These are phyloP conservation scores for Euphorbia peplus DNA, from an alignment of 345 rosid species.

Conservation along the genomic window DNA sequence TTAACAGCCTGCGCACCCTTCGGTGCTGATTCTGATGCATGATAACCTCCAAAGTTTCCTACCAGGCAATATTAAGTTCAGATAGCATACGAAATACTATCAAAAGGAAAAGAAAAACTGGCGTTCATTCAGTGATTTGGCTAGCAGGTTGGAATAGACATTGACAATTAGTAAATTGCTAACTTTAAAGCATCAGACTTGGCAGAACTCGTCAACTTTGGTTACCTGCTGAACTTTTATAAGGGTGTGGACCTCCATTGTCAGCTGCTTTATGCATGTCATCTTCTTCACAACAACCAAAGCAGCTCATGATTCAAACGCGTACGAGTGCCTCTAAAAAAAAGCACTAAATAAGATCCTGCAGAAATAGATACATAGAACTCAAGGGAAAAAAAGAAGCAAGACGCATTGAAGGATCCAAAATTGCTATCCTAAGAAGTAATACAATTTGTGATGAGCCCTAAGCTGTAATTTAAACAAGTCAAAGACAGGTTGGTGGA, in stretches of 20 bases:
- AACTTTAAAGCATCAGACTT: not conserved
- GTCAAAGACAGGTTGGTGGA: not conserved
- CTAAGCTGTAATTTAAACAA: not conserved
- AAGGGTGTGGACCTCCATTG: slow-evolving; percentile 51
- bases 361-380: not conserved
- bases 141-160: not conserved
- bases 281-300: slow-evolving; percentile 76
- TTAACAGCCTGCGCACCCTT: slow-evolving; percentile 53
- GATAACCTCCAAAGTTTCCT: slow-evolving; percentile 48
- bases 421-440: not conserved
- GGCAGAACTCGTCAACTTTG: not conserved
- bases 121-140: not conserved
- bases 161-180: not conserved
- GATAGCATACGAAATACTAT: not conserved
- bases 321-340: slow-evolving; percentile 11
- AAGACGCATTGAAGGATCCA: slow-evolving; percentile 3
- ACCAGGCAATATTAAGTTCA: slow-evolving; percentile 12
- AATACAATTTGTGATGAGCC: not conserved
- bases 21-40: slow-evolving; percentile 48
- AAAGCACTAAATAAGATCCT: not conserved
- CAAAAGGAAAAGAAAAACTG: not conserved
- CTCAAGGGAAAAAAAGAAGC: not conserved
- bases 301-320: slow-evolving; percentile 68
- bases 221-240: slow-evolving; percentile 63
- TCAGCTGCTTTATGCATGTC: slow-evolving; percentile 66